Percentiles rank a stretch among this genome's conserved stretches.
phyloP scores from a whole-genome alignment of 2,329 filamentous ascomycete genomes.

The Botrytis cinerea region DNA sequence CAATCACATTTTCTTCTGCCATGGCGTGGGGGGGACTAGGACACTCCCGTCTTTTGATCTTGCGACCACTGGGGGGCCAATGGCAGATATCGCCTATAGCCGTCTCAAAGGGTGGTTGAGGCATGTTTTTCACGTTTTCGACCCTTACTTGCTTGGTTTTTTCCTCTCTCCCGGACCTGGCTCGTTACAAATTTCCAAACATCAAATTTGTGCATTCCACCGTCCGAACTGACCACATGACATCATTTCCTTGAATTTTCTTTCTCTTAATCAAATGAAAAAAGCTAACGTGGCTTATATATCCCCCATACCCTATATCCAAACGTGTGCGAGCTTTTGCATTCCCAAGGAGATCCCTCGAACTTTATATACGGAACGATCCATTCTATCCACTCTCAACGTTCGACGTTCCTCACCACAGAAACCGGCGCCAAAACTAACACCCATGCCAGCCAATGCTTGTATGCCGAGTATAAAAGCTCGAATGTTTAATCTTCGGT shows the following conservation, averaged over 20 bases:
- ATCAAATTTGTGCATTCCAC: not conserved
- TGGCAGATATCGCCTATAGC: not conserved
- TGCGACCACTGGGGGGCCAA: not conserved
- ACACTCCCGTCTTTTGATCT: not conserved
- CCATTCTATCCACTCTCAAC: conserved; percentile 8
- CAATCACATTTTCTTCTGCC: not conserved
- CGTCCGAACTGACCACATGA: not conserved
- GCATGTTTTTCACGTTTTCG: not conserved
- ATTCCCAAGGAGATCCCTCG: conserved; percentile 5
- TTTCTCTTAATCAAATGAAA: not conserved
- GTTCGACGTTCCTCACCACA: conserved; percentile 1
- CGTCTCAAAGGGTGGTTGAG: not conserved
- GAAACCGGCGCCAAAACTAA: not conserved
- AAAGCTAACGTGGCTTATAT: not conserved
- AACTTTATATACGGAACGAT: not conserved
- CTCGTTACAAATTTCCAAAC: not conserved
- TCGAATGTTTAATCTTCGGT: not conserved
- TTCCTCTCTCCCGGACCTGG: not conserved
- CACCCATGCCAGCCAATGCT: not conserved
- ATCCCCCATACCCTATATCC: conserved; percentile 12
- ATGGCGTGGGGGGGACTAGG: not conserved
- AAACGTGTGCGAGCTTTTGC: not conserved
- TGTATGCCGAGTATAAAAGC: not conserved
- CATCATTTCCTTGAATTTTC: conserved; percentile 4
- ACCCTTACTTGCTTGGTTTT: not conserved